These are phyloP conservation scores for Coriaria nepalensis DNA, from an alignment of 306 rosid genomes.

Conservation along the genomic window DNA sequence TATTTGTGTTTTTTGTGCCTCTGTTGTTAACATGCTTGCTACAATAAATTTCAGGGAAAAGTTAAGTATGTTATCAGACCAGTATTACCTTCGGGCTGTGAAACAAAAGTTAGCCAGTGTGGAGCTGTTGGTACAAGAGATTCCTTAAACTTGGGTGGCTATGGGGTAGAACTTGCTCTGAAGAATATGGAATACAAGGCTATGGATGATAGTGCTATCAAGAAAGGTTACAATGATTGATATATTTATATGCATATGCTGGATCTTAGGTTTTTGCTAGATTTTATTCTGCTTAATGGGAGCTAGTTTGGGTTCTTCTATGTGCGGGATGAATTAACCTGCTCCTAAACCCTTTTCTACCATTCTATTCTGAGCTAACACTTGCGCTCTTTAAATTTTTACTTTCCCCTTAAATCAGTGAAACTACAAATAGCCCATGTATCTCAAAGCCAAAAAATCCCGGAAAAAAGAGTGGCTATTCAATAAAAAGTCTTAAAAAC, in stretches of 20 bases:
- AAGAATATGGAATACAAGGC: conserved; percentile 99
- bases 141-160: conserved; percentile 88
- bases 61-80: conserved; percentile 71
- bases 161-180: conserved; percentile 90
- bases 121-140: conserved; percentile 72
- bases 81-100: conserved; percentile 72
- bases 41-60: conserved; percentile 50
- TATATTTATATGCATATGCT: conserved; percentile 6
- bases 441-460: no score
- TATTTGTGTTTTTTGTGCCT: conserved; percentile 3
- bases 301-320: no score
- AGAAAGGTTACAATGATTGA: conserved; percentile 57
- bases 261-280: no score
- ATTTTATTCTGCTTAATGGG: no score
- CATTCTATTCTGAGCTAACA: conserved; percentile 2
- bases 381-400: neutral
- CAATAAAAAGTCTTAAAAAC: no score
- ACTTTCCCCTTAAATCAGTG: neutral
- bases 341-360: neutral
- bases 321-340: no score
- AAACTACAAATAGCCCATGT: no score
- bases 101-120: conserved; percentile 45
- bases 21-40: conserved; percentile 15
- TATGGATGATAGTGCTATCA: conserved; percentile 72
- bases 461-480: no score